phyloP scores from a whole-genome alignment of 2,329 filamentous ascomycete species.

The Exserohilum rostratum region DNA sequence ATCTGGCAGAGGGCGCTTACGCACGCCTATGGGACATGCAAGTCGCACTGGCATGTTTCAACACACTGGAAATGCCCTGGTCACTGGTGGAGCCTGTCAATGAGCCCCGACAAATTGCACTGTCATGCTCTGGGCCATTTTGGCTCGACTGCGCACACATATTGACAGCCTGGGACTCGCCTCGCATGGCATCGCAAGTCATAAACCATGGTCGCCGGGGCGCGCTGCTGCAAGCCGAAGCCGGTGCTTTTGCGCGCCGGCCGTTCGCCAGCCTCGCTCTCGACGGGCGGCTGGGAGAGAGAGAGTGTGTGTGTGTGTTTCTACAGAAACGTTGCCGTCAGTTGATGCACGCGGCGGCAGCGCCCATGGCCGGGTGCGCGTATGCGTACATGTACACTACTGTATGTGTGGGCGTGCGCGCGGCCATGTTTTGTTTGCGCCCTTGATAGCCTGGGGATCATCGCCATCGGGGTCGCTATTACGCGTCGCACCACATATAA shows the following conservation, averaged over 20 bases:
- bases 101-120: conserved; percentile 6
- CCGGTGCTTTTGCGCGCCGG: background rate
- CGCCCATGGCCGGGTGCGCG: too few species aligned
- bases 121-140: conserved; percentile 8
- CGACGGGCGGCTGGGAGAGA: too few species aligned
- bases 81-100: conserved; percentile 17
- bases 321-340: conserved; percentile 10
- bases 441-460: conserved; percentile 7
- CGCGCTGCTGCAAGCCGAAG: too few species aligned
- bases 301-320: background rate
- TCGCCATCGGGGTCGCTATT: conserved; percentile 14
- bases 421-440: conserved; percentile 7
- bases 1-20: too few species aligned
- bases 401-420: too few species aligned
- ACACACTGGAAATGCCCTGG: conserved; percentile 9
- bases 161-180: conserved; percentile 1
- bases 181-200: too few species aligned
- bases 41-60: conserved; percentile 34
- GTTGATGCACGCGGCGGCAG: conserved; percentile 7
- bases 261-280: conserved; percentile 1
- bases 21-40: conserved; percentile 23
- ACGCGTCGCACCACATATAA: conserved; percentile 45
- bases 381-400: too few species aligned
- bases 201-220: too few species aligned
- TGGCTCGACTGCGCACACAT: background rate